Evolutionary conservation across 2,329 filamentous ascomycete species (phyloP), one percentile per base, ranked within the genome.

Genomic region (Epichloe festucae): DNA sequence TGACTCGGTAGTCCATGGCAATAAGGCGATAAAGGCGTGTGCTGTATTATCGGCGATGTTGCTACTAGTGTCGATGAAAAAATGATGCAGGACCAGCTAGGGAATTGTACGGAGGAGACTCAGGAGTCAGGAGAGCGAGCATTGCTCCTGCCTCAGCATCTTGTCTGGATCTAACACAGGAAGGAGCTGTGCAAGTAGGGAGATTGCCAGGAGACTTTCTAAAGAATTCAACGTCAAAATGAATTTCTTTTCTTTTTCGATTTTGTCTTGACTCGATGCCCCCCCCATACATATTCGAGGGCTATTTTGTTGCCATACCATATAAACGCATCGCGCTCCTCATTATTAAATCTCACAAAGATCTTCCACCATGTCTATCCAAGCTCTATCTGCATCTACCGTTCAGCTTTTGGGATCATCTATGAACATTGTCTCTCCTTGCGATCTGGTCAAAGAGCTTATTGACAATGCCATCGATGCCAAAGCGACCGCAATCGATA

Each of bases 391-490:
- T 2, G 59, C 69, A 39, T 65, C 70, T 3, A 73, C 76, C 14
- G 69, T 75, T 21, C 74, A 75, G 46, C 73, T 78, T 11, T 70
- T 90, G 6, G 76, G 80, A 38, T 80, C 84, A 7, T 72, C 78
- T 3, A 72, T 82, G 57, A 73, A 75, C 45, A 73, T 89, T 48
- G 71, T 75, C 5, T 77, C 78, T 7, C 75, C 85, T 0, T 67
- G 72, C 12, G 75, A 77, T 11, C 68, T 87, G 2, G 76, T 89
- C 58, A 90, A 90, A 62, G 87, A 90, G 65, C 78, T 90, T 4
- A 65, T 90, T 35, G 87, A 90, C 58, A 90, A 91, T 64, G 75
- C 85, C 43, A 74, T 90, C 19, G 86, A 91, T 64, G 84, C 85
- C 7, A 71, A 75, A 49, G 84, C 86, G 12, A 84, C 77, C 2